Base-by-base conservation (phyloP, 2,329 filamentous ascomycete genomes). In the Venturia nashicola region DNA sequence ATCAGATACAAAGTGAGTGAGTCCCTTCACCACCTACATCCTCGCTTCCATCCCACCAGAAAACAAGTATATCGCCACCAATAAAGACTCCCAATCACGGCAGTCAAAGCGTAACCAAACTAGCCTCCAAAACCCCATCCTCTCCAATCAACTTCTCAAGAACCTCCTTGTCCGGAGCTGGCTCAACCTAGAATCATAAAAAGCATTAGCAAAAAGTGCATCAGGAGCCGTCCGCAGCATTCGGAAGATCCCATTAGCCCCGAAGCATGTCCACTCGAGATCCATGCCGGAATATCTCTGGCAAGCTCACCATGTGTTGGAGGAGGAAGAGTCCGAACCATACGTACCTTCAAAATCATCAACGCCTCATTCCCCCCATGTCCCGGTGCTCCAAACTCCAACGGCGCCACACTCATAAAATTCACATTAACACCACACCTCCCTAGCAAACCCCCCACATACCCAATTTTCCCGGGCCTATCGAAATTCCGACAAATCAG, bases 401-500 rank as follows among this genome's bases (percentile, higher is more conserved):
- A 72, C 9, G 82, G 81, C 59, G 82, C 81, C 0, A 92, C 89
- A 70, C 84, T 86, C 90, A 93, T 94, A 71, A 87, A 91, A 57
- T 82, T 83, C 72, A 93, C 90, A 70, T 94, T 94, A 62, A 94
- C 85, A 0, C 84, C 85, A 44, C 87, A 82, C 44, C 80, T 80
- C 0, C 89, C 90, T 34, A 93, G 76, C 61, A 86, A 80, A 65
- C 81, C 86, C 0, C 90, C 90, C 2, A 94, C 89, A 44, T 85
- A 84, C 2, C 90, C 90, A 72, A 94, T 93, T 78, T 91, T 92
- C 12, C 90, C 90, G 0, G 88, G 88, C 67, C 86, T 82, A 71
- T 94, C 89, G 70, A 89, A 91, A 76, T 93, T 93, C 70, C 90
- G 83, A 69, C 90, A 83, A 65, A 93, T 87, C n/a, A 92, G 78